Conservation (phyloP, 257 asterid genomes). For the Plantago elongata region DNA sequence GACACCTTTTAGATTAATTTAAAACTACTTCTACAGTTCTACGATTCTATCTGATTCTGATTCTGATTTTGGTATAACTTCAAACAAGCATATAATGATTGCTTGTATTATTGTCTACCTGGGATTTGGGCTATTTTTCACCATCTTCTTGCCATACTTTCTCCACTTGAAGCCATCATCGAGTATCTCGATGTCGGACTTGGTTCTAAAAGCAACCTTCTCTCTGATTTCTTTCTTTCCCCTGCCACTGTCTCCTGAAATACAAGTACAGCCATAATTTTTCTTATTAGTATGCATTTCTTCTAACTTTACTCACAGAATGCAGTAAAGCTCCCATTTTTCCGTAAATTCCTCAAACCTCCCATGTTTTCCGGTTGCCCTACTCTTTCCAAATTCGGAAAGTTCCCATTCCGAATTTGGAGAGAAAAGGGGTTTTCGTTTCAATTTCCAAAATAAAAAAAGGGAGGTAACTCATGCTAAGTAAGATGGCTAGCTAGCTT, state of each 20-base stretch:
- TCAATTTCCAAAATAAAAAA: no score
- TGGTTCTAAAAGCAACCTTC: constrained; percentile 84
- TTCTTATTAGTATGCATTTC: not conserved
- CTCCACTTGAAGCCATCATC: constrained; percentile 98
- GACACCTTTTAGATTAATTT: no score
- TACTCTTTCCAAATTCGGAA: no score
- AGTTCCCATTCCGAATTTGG: no score
- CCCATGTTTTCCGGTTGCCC: no score
- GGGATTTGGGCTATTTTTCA: constrained; percentile 87
- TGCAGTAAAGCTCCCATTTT: not conserved
- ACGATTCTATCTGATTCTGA: no score
- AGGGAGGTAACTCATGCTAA: no score
- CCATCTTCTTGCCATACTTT: constrained; percentile 96
- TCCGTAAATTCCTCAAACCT: no score
- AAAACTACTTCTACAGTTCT: no score
- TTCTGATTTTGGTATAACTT: no score
- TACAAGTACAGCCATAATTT: constrained; percentile 6
- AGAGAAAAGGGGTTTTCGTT: no score
- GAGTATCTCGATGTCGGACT: constrained; percentile 70
- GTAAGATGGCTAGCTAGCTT: constrained; percentile 23
- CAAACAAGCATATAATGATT: not conserved
- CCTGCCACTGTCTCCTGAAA: constrained; percentile 41
- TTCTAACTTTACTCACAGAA: not conserved
- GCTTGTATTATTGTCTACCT: constrained; percentile 60
- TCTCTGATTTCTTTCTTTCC: constrained; percentile 44